Evolutionary conservation across 306 rosid species (phyloP), one percentile per base, ranked within the genome.

Genomic region (Ammopiptanthus mongolicus): DNA sequence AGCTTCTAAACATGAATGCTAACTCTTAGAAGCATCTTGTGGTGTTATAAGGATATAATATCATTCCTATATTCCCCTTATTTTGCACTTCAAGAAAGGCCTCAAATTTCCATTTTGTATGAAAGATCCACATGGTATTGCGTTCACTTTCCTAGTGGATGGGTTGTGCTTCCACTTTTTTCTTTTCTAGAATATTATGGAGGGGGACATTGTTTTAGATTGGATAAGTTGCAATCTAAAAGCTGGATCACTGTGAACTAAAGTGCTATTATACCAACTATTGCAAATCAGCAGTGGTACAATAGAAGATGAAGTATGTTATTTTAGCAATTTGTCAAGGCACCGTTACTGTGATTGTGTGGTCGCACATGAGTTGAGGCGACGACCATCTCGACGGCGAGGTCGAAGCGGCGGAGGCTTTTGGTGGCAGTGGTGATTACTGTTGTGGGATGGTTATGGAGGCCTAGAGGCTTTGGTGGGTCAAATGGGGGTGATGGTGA

Each of bases 191-290:
- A 65, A 23, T 44, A 66, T 66, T 42, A 14, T 25, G n/a, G n/a
- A n/a, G n/a, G n/a, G n/a, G n/a, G 3, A 44, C 44, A 79, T 80
- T 88, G 76, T 67, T 76, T 82, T 81, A 81, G 86, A 76, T 78
- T 73, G 76, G 69, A 69, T 73, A 78, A 42, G 83, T 87, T 58
- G 80, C 78, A 57, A 68, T 75, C 78, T 78, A 64, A 81, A 78
- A 51, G 83, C 57, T 69, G 86, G 84, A 83, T 79, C 81, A 64
- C 39, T 15, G 5, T 77, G 86, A 78, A 77, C 74, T 55, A 69
- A 69, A 81, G 67, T 64, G 72, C 78, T 71, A 69, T 65, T 75
- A 73, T 80, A 63, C 69, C 47, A 46, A 28, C 65, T 28, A 51
- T 29, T 68, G 42, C 74, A 77, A 81, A 79, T 75, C 74, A 52